Evolutionary conservation across 257 asterid genomes (phyloP).

Genomic region (Haberlea rhodopensis): DNA sequence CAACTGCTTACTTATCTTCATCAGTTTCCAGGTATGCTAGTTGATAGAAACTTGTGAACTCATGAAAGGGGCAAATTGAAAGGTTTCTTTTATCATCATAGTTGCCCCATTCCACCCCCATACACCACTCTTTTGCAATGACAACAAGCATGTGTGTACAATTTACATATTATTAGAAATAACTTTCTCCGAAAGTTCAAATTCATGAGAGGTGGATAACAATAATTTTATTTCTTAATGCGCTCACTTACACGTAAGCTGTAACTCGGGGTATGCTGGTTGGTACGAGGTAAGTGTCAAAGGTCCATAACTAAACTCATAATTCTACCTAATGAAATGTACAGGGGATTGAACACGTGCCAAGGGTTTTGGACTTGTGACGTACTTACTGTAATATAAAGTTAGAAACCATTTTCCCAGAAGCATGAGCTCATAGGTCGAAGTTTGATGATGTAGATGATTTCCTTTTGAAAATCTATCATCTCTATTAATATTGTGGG

Average conservation of each 20-base stretch:
- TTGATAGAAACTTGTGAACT: slow-evolving; percentile 3
- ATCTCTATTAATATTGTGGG: background rate
- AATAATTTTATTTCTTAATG: background rate
- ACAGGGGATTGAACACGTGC: too few relatives aligned
- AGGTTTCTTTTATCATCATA: background rate
- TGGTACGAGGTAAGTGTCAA: background rate
- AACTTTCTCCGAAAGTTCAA: background rate
- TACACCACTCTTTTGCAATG: background rate
- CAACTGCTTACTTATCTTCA: slow-evolving; percentile 68
- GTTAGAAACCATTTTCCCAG: background rate
- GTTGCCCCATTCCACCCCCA: background rate
- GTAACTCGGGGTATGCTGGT: background rate
- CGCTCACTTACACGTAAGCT: background rate
- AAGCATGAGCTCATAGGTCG: background rate
- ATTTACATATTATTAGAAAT: background rate
- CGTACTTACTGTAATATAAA: background rate
- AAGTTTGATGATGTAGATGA: background rate
- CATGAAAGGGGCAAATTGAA: background rate
- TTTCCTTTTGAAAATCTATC: background rate
- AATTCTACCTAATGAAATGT: background rate
- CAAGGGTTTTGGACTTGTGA: background rate
- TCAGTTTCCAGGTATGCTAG: slow-evolving; percentile 62
- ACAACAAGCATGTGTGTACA: background rate
- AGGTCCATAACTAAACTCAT: background rate
- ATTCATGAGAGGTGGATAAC: background rate